These are phyloP conservation scores for Ephemerocybe angulata DNA, from an alignment of 768 basidiomycete genomes.

Conservation along the genomic window DNA sequence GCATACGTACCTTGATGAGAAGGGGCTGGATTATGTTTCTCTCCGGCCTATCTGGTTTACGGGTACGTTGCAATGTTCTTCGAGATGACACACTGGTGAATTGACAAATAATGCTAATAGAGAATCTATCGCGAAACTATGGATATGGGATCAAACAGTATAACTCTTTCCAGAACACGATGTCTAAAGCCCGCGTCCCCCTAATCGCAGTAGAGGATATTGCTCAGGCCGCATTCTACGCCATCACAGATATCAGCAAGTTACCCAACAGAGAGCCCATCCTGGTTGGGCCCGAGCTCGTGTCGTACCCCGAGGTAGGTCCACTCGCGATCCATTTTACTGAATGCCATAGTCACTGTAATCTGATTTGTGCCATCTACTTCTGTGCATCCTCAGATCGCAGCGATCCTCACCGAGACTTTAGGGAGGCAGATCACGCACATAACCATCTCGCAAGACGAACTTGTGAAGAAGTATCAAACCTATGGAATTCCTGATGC, in stretches of 20 bases:
- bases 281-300: conserved; percentile 25
- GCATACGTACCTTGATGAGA: conserved; percentile 16
- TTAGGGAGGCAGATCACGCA: conserved; percentile 20
- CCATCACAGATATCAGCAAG: conserved; percentile 19
- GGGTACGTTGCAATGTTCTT: conserved; percentile 12
- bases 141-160: not conserved
- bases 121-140: not conserved
- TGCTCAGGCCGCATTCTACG: conserved; percentile 21
- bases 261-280: conserved; percentile 16
- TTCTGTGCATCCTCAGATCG: too few relatives aligned
- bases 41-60: conserved; percentile 25
- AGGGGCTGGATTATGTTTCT: conserved; percentile 19
- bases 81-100: not conserved
- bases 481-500: conserved; percentile 13
- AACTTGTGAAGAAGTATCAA: conserved; percentile 11
- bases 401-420: conserved; percentile 15
- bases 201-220: conserved; percentile 24
- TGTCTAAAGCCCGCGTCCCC: conserved; percentile 16
- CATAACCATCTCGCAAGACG: conserved; percentile 8
- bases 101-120: not conserved
- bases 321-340: too few relatives aligned
- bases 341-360: too few relatives aligned
- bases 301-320: conserved; percentile 24
- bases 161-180: conserved; percentile 13
- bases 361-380: too few relatives aligned